phyloP scores from a whole-genome alignment of 768 basidiomycete genomes.

The Lactarius hatsudake region DNA sequence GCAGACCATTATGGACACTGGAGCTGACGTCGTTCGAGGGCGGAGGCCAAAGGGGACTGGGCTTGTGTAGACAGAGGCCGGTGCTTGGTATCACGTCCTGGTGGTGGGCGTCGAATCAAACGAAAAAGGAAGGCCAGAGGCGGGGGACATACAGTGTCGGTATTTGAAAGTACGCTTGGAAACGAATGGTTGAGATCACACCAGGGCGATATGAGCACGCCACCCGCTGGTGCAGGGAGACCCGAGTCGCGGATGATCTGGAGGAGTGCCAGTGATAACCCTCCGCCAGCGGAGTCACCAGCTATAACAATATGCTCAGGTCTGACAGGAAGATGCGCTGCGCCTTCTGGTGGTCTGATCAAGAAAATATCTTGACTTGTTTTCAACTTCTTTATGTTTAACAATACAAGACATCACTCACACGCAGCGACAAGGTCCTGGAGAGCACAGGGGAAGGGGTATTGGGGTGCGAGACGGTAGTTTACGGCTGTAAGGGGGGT shows the following conservation, averaged over 20 bases:
- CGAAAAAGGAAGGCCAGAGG: neutral
- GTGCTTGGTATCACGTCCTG: conserved; percentile 81
- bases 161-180: conserved; percentile 82
- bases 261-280: conserved; percentile 76
- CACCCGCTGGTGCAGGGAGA: conserved; percentile 83
- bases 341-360: conserved; percentile 78
- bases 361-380: conserved; percentile 74
- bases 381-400: neutral
- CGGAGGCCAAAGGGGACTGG: conserved; percentile 75
- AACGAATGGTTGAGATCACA: conserved; percentile 92
- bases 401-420: conserved; percentile 36
- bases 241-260: conserved; percentile 84
- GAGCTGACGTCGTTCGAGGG: conserved; percentile 62
- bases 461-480: conserved; percentile 91
- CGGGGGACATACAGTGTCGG: conserved; percentile 60
- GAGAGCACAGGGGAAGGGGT: conserved; percentile 91
- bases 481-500: conserved; percentile 58
- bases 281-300: conserved; percentile 94
- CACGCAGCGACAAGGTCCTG: conserved; percentile 90
- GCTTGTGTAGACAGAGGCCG: conserved; percentile 76
- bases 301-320: conserved; percentile 81
- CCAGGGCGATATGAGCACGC: conserved; percentile 90
- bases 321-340: conserved; percentile 73
- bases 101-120: neutral
- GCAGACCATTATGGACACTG: conserved; percentile 55